Base-by-base conservation (phyloP, 257 asterid genomes). In the Haberlea rhodopensis region DNA sequence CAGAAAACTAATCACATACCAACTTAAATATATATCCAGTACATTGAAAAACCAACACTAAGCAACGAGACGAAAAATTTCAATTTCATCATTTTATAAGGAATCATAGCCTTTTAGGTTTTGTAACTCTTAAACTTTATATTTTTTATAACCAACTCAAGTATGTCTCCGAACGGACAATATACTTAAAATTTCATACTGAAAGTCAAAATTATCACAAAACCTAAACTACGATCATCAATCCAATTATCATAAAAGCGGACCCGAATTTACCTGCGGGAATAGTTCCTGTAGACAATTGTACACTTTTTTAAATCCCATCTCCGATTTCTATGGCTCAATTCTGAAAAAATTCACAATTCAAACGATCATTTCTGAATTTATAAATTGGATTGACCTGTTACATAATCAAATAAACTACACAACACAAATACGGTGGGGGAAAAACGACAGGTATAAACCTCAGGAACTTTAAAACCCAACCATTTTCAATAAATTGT, bases 201-300 rank as follows among this genome's bases (percentile, higher is more conserved):
- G 15, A 22, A 43, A 27, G 52, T 18, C 3, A 32, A 32, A 32
- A 8, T 4, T 9, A 32, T 6, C 15, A 15, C 43, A 9, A 32
- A 32, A 15, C 43, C 37, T 8, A 2, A 32, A 32, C 8, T 32
- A 3, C 43, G 15, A 9, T 32, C 15, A 32, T 15, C 43, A 32
- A 32, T 32, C 15, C 15, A 32, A 32, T 9, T 32, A 9, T 9
- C 43, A 32, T 9, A 8, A 29, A 32, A 32, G 10, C 43, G 43
- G 10, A 24, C 37, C 58, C 23, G 29, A 34, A 54, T 51, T 76
- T 75, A 82, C 88, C 88, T 72, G 75, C 15, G 85, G 88, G 62
- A 80, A 80, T 26, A 80, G 54, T 11, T 71, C 77, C 61, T 7
- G 51, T 73, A 82, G 54, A 4, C 78, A 31, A 43, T 1, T 24